These are phyloP conservation scores for Rhododendron simsii DNA, from an alignment of 148 eudicot genomes.

Conservation along the genomic window DNA sequence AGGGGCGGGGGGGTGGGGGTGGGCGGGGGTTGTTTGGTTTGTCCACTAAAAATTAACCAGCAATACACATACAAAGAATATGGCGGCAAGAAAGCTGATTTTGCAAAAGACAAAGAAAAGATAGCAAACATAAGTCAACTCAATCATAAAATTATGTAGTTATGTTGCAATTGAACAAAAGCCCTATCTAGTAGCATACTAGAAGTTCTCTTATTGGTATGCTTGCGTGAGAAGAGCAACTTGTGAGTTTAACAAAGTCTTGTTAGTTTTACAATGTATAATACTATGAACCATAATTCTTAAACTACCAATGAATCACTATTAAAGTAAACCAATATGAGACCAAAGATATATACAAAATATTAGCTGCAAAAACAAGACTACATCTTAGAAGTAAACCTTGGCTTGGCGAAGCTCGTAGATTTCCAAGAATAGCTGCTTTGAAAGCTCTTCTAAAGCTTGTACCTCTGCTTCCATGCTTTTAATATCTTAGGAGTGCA, in stretches of 20 bases:
- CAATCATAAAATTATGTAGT: not conserved
- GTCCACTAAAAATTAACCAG: not conserved
- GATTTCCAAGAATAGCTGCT: conserved; percentile 88
- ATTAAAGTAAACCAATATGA: not conserved
- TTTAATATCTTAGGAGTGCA: conserved; percentile 54
- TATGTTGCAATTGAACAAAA: not conserved
- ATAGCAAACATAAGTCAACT: not conserved
- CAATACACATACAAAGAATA: not conserved
- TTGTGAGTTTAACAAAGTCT: not conserved
- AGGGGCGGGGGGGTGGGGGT: not conserved
- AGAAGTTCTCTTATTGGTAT: not conserved
- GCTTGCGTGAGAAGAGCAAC: not conserved
- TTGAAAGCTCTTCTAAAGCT: conserved; percentile 92
- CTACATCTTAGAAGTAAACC: conserved; percentile 34
- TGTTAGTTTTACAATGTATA: not conserved
- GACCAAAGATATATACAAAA: not conserved
- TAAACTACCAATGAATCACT: not conserved
- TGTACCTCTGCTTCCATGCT: conserved; percentile 88
- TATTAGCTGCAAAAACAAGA: conserved; percentile 1
- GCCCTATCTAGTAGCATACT: not conserved
- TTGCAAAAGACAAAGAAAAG: not conserved
- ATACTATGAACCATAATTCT: not conserved
- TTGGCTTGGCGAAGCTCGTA: conserved; percentile 99
- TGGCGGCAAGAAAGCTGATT: not conserved
- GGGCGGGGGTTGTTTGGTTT: too few relatives aligned